Percentiles rank a stretch among this genome's conserved stretches.
These are phyloP conservation scores for Theileria parva DNA, from an alignment of 169 alveolate genomes.

Conservation along the genomic window DNA sequence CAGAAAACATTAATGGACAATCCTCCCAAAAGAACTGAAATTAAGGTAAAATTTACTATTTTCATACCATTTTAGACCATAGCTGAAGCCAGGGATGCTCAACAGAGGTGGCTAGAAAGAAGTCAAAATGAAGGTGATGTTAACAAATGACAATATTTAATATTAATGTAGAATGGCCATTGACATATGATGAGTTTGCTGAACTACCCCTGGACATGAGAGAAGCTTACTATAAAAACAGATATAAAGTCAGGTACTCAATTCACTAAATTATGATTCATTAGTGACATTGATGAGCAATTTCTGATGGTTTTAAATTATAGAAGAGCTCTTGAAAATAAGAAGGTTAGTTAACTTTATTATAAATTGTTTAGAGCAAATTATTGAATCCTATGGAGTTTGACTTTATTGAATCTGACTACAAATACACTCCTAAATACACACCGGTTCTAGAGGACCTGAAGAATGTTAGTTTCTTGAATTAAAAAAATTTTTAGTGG, in stretches of 20 bases:
- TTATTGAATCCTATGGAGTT: constrained; percentile 50
- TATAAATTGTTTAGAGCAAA: background rate
- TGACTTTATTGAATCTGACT: constrained; percentile 63
- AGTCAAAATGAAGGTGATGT: constrained; percentile 47
- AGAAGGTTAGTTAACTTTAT: constrained; percentile 1
- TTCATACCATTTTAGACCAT: constrained; percentile 32
- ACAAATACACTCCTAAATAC: constrained; percentile 67
- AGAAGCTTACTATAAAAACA: constrained; percentile 62
- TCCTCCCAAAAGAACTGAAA: constrained; percentile 34
- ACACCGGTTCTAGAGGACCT: constrained; percentile 67
- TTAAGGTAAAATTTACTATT: constrained; percentile 13
- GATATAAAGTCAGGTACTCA: constrained; percentile 32
- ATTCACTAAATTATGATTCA: background rate
- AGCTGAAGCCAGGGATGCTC: constrained; percentile 74
- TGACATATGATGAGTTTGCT: constrained; percentile 68
- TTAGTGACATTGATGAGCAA: constrained; percentile 39
- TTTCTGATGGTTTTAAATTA: constrained; percentile 43
- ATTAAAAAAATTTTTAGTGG: constrained; percentile 40
- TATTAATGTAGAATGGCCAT: constrained; percentile 60
- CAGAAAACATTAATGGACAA: constrained; percentile 33
- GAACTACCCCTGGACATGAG: constrained; percentile 62
- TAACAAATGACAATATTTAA: background rate
- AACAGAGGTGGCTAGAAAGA: constrained; percentile 68
- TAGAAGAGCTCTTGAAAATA: constrained; percentile 28
- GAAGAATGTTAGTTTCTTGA: constrained; percentile 27